Conservation (phyloP, 495 filamentous ascomycete species). For the Extremus antarcticus region DNA sequence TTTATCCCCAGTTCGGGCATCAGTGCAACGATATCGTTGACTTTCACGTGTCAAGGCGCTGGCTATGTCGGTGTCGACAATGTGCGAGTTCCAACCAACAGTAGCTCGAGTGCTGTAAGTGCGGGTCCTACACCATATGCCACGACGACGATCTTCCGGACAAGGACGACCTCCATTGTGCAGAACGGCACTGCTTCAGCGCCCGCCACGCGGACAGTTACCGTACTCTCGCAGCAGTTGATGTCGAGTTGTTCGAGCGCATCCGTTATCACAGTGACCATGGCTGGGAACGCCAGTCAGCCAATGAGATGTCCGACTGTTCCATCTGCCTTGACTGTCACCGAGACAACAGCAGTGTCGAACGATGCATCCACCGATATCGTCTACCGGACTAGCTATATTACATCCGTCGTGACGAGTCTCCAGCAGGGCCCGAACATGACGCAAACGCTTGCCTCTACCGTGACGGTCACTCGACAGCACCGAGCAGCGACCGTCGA, state of each 20-base stretch:
- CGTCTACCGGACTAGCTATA: background rate
- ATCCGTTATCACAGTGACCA: too few relatives aligned
- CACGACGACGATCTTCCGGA: background rate
- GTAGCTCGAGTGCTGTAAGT: background rate
- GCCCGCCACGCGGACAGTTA: background rate
- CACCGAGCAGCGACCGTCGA: too few relatives aligned
- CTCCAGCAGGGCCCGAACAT: background rate
- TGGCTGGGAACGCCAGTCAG: background rate
- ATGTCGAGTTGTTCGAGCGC: too few relatives aligned
- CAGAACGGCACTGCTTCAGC: background rate
- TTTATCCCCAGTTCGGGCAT: background rate
- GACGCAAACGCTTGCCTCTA: background rate
- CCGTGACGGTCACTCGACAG: too few relatives aligned
- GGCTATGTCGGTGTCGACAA: background rate
- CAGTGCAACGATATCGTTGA: background rate
- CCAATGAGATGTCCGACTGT: background rate
- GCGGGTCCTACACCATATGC: background rate
- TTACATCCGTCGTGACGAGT: background rate
- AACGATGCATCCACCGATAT: background rate
- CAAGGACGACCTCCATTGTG: background rate
- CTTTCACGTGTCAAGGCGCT: background rate
- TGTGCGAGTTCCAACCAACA: background rate
- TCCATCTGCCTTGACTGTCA: background rate
- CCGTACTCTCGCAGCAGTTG: background rate
- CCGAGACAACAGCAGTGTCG: background rate